Conservation (phyloP, 1,284 basidiomycete species). For the Sphagnurus paluster region DNA sequence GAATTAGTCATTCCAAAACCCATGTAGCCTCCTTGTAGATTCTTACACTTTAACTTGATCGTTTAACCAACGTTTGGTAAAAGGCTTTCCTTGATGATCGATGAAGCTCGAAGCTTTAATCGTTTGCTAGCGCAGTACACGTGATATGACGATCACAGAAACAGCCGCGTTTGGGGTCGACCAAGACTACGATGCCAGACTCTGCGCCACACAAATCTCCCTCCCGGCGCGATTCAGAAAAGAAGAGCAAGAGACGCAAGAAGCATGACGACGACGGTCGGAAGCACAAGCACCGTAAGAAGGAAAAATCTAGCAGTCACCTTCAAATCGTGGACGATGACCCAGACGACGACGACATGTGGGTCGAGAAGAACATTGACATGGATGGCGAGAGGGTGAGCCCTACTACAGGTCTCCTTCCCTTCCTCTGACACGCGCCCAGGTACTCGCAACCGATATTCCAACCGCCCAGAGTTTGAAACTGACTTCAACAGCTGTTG, state of each 20-base stretch:
- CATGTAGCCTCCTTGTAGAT: background rate
- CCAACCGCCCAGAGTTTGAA: conserved; percentile 78
- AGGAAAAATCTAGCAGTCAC: conserved; percentile 25
- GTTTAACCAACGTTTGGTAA: too few relatives aligned
- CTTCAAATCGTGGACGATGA: conserved; percentile 67
- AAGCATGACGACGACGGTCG: conserved; percentile 42
- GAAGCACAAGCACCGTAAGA: conserved; percentile 31
- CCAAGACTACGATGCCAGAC: conserved; percentile 18
- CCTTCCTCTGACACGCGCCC: conserved; percentile 7
- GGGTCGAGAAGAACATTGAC: conserved; percentile 87
- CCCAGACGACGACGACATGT: conserved; percentile 66
- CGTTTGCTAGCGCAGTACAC: too few relatives aligned
- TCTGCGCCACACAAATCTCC: conserved; percentile 17
- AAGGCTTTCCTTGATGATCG: too few relatives aligned
- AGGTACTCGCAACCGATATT: conserved; percentile 71
- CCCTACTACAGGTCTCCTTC: conserved; percentile 10
- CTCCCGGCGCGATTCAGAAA: conserved; percentile 31
- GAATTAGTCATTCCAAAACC: background rate
- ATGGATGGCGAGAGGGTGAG: conserved; percentile 72
- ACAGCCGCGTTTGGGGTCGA: background rate
- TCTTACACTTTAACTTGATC: too few relatives aligned
- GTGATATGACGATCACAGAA: conserved; percentile 21
- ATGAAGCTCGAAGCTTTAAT: too few relatives aligned
- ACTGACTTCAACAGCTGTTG: conserved; percentile 58
- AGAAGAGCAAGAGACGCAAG: conserved; percentile 51